These are phyloP conservation scores for Globisporangium cederbergense DNA, from an alignment of 352 stramenopile genomes.

Conservation along the genomic window DNA sequence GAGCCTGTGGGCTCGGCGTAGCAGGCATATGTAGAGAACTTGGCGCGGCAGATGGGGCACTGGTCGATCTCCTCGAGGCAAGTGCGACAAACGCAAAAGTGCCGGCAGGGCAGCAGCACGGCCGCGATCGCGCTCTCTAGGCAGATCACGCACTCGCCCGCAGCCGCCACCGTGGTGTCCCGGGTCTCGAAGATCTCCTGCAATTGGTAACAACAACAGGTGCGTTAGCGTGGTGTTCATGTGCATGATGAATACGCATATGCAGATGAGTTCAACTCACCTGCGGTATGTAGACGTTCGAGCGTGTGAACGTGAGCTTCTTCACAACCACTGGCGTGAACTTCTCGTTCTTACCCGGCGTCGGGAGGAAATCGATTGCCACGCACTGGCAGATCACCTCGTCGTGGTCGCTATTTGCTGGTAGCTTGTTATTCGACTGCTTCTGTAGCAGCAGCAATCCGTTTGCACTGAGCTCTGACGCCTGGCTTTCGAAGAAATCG, in stretches of 20 bases:
- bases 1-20: slow-evolving; percentile 18
- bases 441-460: not conserved
- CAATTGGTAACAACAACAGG: not conserved
- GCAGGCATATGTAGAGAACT: slow-evolving; percentile 55
- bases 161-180: slow-evolving; percentile 11
- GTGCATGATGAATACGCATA: not conserved
- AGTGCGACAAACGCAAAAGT: slow-evolving; percentile 58
- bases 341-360: slow-evolving; percentile 23
- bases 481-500: slow-evolving; percentile 9
- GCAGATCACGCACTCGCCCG: slow-evolving; percentile 64
- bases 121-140: slow-evolving; percentile 38
- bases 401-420: slow-evolving; percentile 5
- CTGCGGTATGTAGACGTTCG: slow-evolving; percentile 37
- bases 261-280: slow-evolving; percentile 15
- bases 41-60: slow-evolving; percentile 64
- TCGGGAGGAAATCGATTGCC: slow-evolving; percentile 61
- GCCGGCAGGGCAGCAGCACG: slow-evolving; percentile 59
- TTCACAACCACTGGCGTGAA: slow-evolving; percentile 41
- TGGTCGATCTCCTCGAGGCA: slow-evolving; percentile 72
- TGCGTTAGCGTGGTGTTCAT: not conserved
- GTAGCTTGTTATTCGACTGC: not conserved
- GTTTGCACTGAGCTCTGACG: slow-evolving; percentile 1
- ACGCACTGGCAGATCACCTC: slow-evolving; percentile 44
- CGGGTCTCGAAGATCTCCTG: slow-evolving; percentile 57
- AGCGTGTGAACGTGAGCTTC: slow-evolving; percentile 39